Evolutionary conservation across 805 yeast genomes (phyloP).

Genomic region (Zygoascus ofunaensis): DNA sequence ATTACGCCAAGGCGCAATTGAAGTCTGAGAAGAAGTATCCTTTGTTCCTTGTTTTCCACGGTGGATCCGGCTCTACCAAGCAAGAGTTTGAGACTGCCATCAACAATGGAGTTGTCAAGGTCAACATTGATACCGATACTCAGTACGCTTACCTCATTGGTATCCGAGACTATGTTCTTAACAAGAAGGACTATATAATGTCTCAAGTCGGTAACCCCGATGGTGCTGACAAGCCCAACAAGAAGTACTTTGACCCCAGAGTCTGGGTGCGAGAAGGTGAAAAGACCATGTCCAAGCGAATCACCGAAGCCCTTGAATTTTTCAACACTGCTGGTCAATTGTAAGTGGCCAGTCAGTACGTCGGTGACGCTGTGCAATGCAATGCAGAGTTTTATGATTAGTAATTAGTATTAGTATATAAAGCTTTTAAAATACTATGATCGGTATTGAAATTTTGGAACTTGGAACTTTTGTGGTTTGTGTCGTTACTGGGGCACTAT

Average conservation of each 20-base stretch:
- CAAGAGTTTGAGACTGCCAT: constrained; percentile 87
- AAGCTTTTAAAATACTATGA: no score
- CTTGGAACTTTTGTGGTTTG: no score
- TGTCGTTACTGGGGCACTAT: no score
- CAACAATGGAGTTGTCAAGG: constrained; percentile 93
- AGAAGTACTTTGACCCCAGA: constrained; percentile 99
- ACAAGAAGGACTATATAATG: constrained; percentile 89
- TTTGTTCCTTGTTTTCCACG: constrained; percentile 97
- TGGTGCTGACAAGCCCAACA: constrained; percentile 98
- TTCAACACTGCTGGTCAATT: constrained; percentile 46
- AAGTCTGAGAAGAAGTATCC: constrained; percentile 52
- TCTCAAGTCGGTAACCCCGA: constrained; percentile 97
- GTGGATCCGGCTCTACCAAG: constrained; percentile 98
- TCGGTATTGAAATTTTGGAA: no score
- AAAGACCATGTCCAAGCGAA: constrained; percentile 90
- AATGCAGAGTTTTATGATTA: no score
- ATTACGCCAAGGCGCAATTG: constrained; percentile 64
- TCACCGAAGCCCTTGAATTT: constrained; percentile 69
- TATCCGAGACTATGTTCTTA: constrained; percentile 93
- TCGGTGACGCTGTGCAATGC: no score
- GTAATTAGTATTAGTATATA: no score
- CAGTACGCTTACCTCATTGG: constrained; percentile 96
- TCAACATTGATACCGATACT: constrained; percentile 98
- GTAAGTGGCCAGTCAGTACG: constrained; percentile 18
- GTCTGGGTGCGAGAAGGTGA: constrained; percentile 99